These are phyloP conservation scores for Cicer pinnatifidum DNA, from an alignment of 306 rosid genomes.

Conservation along the genomic window DNA sequence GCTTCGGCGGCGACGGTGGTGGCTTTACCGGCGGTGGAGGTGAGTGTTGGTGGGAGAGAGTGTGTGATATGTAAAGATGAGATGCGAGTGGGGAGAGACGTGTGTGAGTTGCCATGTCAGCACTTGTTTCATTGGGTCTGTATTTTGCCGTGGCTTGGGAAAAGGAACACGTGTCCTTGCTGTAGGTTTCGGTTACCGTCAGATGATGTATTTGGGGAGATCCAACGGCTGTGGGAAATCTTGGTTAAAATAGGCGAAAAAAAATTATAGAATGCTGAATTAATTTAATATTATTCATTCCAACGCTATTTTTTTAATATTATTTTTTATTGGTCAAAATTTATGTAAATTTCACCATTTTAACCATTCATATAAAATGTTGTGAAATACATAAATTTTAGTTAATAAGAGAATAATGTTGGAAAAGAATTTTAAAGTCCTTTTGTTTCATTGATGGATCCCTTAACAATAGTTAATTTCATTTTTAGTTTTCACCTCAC, in stretches of 20 bases:
- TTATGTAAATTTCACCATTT: too few species aligned
- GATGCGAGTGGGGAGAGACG: conserved; percentile 74
- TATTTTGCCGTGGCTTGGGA: conserved; percentile 75
- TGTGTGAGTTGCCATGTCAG: conserved; percentile 80
- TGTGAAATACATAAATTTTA: too few species aligned
- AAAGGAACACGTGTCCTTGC: conserved; percentile 88
- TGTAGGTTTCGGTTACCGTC: conserved; percentile 80
- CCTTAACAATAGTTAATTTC: conserved; percentile 5
- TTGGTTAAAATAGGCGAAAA: conserved; percentile 48
- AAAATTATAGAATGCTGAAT: background rate
- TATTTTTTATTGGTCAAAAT: too few species aligned
- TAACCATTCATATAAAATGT: too few species aligned
- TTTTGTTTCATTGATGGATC: background rate
- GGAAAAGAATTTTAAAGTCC: too few species aligned
- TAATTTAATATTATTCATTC: too few species aligned
- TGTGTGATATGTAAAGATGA: conserved; percentile 86
- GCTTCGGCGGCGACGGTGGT: conserved; percentile 61
- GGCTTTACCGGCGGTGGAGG: conserved; percentile 62
- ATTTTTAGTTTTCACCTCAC: conserved; percentile 27
- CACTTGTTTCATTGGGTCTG: conserved; percentile 92
- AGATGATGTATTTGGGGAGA: conserved; percentile 72
- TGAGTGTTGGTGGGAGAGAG: conserved; percentile 56
- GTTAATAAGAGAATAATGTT: too few species aligned
- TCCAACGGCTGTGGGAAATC: conserved; percentile 81
- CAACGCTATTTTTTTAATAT: too few species aligned